Conservation (phyloP, 2,329 filamentous ascomycete genomes). For the Hypoxylon sp. region DNA sequence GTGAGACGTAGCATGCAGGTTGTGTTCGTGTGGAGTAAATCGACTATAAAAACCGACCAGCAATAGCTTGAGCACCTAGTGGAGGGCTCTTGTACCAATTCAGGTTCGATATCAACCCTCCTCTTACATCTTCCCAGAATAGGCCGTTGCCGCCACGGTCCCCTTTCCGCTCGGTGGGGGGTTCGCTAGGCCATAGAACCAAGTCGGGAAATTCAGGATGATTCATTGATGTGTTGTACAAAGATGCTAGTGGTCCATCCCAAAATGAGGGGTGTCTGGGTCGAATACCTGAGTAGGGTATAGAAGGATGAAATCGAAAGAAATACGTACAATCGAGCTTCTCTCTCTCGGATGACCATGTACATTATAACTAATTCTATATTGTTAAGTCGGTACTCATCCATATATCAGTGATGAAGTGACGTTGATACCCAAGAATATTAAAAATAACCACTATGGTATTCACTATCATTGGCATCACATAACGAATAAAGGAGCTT, state of each 20-base stretch:
- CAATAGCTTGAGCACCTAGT: constrained; percentile 13
- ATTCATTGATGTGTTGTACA: constrained; percentile 49
- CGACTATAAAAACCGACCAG: constrained; percentile 18
- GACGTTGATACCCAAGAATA: constrained; percentile 25
- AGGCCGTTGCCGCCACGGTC: constrained; percentile 27
- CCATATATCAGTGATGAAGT: constrained; percentile 22
- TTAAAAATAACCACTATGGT: not conserved
- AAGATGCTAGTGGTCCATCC: constrained; percentile 41
- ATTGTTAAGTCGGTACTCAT: not conserved
- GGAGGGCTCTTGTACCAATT: constrained; percentile 31
- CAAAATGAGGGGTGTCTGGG: constrained; percentile 43
- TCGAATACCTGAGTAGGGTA: constrained; percentile 25
- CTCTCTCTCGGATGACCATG: constrained; percentile 18
- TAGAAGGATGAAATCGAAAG: constrained; percentile 15
- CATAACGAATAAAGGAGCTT: constrained; percentile 9
- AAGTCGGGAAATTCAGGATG: constrained; percentile 45
- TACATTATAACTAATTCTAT: constrained; percentile 18
- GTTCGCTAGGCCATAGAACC: constrained; percentile 36
- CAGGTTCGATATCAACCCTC: constrained; percentile 24
- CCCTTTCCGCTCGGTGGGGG: constrained; percentile 38
- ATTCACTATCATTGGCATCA: constrained; percentile 9
- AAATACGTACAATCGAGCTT: constrained; percentile 25
- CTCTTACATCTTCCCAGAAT: constrained; percentile 17
- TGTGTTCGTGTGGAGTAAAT: constrained; percentile 29
- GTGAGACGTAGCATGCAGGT: constrained; percentile 39